A percentile compares a stretch with the other conserved stretches of the same genome.
Conservation (phyloP, 495 filamentous ascomycete genomes). For the Terfezia boudieri region DNA sequence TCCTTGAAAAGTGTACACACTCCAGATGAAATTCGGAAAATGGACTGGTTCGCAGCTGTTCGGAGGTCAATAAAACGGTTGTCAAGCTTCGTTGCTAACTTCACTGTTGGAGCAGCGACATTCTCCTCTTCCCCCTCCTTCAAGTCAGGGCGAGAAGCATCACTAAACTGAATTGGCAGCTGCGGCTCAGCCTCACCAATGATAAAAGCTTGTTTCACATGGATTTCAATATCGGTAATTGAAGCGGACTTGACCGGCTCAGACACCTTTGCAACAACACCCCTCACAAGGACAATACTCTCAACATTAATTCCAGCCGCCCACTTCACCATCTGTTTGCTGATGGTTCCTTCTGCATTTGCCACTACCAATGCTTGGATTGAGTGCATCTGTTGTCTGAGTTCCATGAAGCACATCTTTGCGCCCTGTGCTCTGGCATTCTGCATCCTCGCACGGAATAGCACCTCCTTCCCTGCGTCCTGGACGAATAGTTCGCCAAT, state of each 20-base stretch:
- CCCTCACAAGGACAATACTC: slow-evolving; percentile 57
- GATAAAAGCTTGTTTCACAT: slow-evolving; percentile 59
- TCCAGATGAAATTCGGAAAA: slow-evolving; percentile 54
- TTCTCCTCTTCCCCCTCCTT: slow-evolving; percentile 8
- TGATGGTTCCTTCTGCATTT: slow-evolving; percentile 29
- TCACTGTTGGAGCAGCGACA: slow-evolving; percentile 7
- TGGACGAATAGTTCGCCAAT: slow-evolving; percentile 5
- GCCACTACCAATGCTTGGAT: slow-evolving; percentile 52
- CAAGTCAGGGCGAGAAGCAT: slow-evolving; percentile 14
- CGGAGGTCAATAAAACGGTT: slow-evolving; percentile 83
- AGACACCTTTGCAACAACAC: slow-evolving; percentile 46
- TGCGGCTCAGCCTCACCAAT: slow-evolving; percentile 25
- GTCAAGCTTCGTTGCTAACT: slow-evolving; percentile 35
- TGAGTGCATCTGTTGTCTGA: slow-evolving; percentile 58
- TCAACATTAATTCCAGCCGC: slow-evolving; percentile 56
- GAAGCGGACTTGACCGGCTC: slow-evolving; percentile 60
- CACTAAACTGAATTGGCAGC: slow-evolving; percentile 24
- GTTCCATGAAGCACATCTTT: slow-evolving; percentile 78
- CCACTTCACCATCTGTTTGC: slow-evolving; percentile 77
- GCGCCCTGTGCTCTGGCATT: slow-evolving; percentile 71
- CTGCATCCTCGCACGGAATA: slow-evolving; percentile 65
- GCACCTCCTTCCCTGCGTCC: slow-evolving; percentile 42
- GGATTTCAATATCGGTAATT: slow-evolving; percentile 52
- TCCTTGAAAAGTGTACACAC: slow-evolving; percentile 60
- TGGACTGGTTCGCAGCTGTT: slow-evolving; percentile 68